Evolutionary conservation across 345 rosid genomes (phyloP), one percentile per base, ranked within the genome.

Genomic region (Citropsis articulata): DNA sequence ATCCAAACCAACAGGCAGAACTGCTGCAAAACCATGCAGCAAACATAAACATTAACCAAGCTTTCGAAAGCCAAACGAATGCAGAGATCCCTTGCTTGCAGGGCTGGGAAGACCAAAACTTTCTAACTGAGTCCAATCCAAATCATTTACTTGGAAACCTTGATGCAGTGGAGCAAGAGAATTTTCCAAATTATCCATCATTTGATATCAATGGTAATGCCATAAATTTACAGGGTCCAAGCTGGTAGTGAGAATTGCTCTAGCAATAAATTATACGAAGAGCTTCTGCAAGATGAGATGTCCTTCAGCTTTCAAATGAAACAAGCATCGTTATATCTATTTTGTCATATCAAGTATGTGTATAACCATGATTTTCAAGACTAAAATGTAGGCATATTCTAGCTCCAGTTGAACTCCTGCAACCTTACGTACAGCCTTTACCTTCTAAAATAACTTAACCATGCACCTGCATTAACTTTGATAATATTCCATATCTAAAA

Each of bases 141-240:
- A 77, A 67, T 61, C 57, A 80, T 61, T 27, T 79, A 33, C 87
- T 76, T 35, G 71, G 82, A 79, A 77, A 73, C 60, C 77, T 87
- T 27, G 85, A 83, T 68, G 92, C 79, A 59, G 71, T 76, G 24
- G 90, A 89, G 77, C 76, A 45, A 60, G 90, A 85, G 62, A 73
- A 79, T 59, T 80, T 84, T 48, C 14, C 78, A 35, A 77, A 72
- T 71, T 76, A 72, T 73, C 82, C 85, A 67, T 85, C 85, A 83
- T 45, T 77, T 56, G 81, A 81, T 77, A 82, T 50, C 22, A 5
- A 55, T 60, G 77, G 69, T 50, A 40, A 74, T 65, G 73, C 24
- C 77, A 63, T 56, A 66, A 82, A 70, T 62, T 79, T 66, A 76
- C 71, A 77, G 53, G 42, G 6, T 53, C 53, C 80, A 30, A 36